phyloP scores from a whole-genome alignment of 257 asterid genomes.

The Solanum clarkiae region DNA sequence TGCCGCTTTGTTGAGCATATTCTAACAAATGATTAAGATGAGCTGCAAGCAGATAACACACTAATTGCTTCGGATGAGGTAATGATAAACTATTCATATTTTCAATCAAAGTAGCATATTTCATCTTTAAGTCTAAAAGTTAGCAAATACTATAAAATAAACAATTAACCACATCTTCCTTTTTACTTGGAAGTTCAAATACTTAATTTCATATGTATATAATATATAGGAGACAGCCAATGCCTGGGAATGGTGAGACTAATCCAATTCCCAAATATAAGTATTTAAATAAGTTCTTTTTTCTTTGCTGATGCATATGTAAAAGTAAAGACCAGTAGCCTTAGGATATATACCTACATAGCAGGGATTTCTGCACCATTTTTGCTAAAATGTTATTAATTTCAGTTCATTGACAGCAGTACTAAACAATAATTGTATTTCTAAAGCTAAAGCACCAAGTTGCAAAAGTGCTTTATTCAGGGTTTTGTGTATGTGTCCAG shows the following conservation, averaged over 20 bases:
- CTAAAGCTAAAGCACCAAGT: neutral
- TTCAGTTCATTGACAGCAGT: neutral
- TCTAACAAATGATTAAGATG: conserved; percentile 88
- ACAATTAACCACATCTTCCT: neutral
- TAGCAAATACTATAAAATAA: neutral
- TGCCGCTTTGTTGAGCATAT: conserved; percentile 42
- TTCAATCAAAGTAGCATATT: neutral
- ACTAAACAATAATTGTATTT: neutral
- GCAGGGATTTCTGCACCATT: neutral
- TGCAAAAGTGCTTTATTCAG: neutral
- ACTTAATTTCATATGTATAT: neutral
- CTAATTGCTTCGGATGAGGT: neutral
- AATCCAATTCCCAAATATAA: too few species aligned
- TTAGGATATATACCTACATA: too few species aligned
- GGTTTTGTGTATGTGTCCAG: neutral
- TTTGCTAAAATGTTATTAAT: neutral
- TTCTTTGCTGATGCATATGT: too few species aligned
- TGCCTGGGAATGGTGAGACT: neutral
- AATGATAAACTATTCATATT: neutral
- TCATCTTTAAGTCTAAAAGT: neutral
- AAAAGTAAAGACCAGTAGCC: too few species aligned
- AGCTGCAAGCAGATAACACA: conserved; percentile 50
- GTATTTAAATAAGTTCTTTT: too few species aligned
- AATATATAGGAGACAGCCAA: neutral
- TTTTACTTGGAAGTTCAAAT: neutral